Evolutionary conservation across 805 yeast species (phyloP), one percentile per base, ranked within the genome.

Genomic region (Deakozyma indianensis): DNA sequence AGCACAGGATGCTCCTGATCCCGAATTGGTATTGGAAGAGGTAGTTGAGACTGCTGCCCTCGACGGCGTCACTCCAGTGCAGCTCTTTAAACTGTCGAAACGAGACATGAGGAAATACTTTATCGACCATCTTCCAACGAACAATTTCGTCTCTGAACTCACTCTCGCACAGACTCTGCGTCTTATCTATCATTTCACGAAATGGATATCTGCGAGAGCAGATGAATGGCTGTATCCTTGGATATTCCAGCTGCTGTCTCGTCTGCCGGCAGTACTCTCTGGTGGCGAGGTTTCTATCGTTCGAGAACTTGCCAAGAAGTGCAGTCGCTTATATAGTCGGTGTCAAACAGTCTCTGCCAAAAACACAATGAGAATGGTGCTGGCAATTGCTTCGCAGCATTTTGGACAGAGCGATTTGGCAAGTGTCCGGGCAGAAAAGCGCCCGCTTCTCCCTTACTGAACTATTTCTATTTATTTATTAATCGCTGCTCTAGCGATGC

Each of bases 331-430:
- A 9, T 32, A 9, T n/a, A 5, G 20, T 32, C 38, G 38, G 18
- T 7, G 18, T n/a, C 18, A 9, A 32, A 32, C 38, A 5, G 11
- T 32, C 18, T 9, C 38, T 11, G 38, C 38, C 5, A 32, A 32
- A 32, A 32, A 32, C 18, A 47, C 51, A 3, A 35, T 45, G 11
- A 49, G 49, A 38, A 45, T 29, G 27, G 48, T 48, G 5, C 41
- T 52, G 4, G 50, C 48, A 4, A 45, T 52, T 7, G 54, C 51
- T n/a, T 20, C 55, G 3, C 51, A 49, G n/a, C 5, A 49, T 23
- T 52, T 43, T 23, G 35, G 44, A 5, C 38, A 32, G 18, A 14
- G 18, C 38, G 38, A 32, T 32, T 20, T 32, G 18, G 38, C 38
- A 9, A 25, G 14, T 14, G 28, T 25, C 14, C 28, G 14, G 28